Evolutionary conservation across 139 green algal species (phyloP), one percentile per base, ranked within the genome.

Genomic region (Picochlorum sp.): DNA sequence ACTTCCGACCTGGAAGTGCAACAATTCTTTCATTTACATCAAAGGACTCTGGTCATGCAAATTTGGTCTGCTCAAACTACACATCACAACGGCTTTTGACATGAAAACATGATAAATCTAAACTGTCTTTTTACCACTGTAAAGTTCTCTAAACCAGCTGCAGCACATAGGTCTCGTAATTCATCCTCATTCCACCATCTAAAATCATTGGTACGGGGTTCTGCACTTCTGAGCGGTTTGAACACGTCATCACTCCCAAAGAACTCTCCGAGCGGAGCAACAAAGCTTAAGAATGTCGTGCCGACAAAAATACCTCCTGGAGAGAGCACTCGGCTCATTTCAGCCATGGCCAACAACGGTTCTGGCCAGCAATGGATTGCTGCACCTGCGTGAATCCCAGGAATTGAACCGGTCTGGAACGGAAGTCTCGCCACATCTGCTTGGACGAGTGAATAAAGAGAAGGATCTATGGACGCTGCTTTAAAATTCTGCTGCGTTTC

Each of bases 321-420:
- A n/a, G 76, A 68, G 70, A 98, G 69, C 62, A 96, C 89, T 4
- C 92, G 73, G 37, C 66, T 82, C 56, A 98, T 95, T 75, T 98
- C 92, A 11, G 87, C 88, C 50, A 96, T 68, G 13, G 80, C 85
- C 10, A 70, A 69, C 49, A 72, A 66, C 3, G 88, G 85, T 38
- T 89, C 79, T 14, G 90, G 90, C 92, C 92, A 98, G 81, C 92
- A 98, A 79, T 98, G 92, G 37, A 98, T 89, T 57, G 92, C 92
- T 5, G 92, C 92, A 24, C 89, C 90, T 18, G 92, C 92, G 72
- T 98, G 91, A 13, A 98, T 85, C 30, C 79, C 92, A 16, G 83
- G 78, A n/a, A 98, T 62, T 11, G 47, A 79, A 51, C 78, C 88
- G 1, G 86, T 91, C 20, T 71, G 58, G 60, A 98, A 97, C 1